Percentiles rank a stretch among this genome's conserved stretches.
These are phyloP conservation scores for Calocybe cyanea DNA, from an alignment of 768 basidiomycete genomes.

Conservation along the genomic window DNA sequence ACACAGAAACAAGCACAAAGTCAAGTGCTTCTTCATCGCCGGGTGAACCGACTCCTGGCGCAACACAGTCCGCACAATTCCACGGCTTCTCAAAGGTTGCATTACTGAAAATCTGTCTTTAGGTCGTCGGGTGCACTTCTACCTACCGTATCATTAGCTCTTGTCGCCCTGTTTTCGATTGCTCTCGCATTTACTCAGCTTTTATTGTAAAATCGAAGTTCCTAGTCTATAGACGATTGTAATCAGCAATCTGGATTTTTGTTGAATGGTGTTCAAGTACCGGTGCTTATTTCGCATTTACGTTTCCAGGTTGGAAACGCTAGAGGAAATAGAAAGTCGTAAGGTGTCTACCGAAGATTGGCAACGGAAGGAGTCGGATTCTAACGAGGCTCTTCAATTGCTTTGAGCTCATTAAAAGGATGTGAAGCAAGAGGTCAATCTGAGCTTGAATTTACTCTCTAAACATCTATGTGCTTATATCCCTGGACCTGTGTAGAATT, in stretches of 20 bases:
- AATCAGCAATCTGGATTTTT: too few relatives aligned
- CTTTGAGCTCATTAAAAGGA: too few relatives aligned
- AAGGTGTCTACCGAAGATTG: too few relatives aligned
- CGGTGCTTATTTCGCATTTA: too few relatives aligned
- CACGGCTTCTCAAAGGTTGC: not conserved
- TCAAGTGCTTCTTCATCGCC: constrained; percentile 2
- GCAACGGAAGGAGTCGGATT: too few relatives aligned
- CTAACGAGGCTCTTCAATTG: too few relatives aligned
- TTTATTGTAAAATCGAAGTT: not conserved
- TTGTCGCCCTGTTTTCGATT: constrained; percentile 2
- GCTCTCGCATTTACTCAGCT: constrained; percentile 3
- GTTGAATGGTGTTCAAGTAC: too few relatives aligned
- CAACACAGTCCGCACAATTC: constrained; percentile 5
- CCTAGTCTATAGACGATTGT: too few relatives aligned
- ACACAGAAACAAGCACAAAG: constrained; percentile 15
- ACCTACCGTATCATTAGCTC: not conserved
- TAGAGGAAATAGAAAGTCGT: too few relatives aligned
- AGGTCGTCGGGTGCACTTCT: constrained; percentile 6
- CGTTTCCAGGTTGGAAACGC: too few relatives aligned
- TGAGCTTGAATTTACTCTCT: not conserved
- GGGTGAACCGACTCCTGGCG: not conserved
- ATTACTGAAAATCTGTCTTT: not conserved
- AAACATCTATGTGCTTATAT: constrained; percentile 62
- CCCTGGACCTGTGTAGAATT: constrained; percentile 65
- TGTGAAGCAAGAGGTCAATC: too few relatives aligned